These are phyloP conservation scores for Stachybotrys chlorohalonatus DNA, from an alignment of 2,329 filamentous ascomycete species.

Conservation along the genomic window DNA sequence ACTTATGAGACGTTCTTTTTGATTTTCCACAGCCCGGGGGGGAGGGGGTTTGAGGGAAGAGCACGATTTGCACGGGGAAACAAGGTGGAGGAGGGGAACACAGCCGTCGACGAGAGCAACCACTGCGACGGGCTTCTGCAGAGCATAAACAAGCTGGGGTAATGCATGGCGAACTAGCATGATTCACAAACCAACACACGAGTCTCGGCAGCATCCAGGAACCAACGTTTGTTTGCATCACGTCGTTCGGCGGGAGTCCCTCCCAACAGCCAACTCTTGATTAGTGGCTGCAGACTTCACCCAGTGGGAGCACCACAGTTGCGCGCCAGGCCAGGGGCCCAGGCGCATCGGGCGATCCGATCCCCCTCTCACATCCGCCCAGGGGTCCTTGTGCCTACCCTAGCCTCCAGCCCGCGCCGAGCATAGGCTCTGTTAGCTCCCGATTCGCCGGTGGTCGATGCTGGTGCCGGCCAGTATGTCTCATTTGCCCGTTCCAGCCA, in stretches of 20 bases:
- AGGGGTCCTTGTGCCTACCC: background rate
- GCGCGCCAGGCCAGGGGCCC: too few species aligned
- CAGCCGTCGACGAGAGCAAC: too few species aligned
- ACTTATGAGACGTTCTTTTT: background rate
- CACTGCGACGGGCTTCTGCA: too few species aligned
- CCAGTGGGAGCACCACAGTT: background rate
- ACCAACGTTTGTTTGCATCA: background rate
- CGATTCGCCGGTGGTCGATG: too few species aligned
- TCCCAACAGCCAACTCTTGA: background rate
- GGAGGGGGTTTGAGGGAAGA: background rate
- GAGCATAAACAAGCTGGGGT: too few species aligned
- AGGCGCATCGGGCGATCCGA: background rate
- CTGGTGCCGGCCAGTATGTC: too few species aligned
- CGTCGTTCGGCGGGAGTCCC: background rate
- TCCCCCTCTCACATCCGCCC: background rate
- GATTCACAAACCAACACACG: background rate
- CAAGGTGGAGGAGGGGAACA: background rate
- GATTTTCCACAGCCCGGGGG: background rate
- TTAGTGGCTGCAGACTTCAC: background rate
- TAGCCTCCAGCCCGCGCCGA: too few species aligned
- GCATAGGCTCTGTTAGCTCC: too few species aligned
- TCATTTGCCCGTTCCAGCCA: too few species aligned
- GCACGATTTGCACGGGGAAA: background rate
- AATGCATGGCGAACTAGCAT: background rate
- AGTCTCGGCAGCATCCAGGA: background rate